Conservation (phyloP, 305 asterid species). For the Striga hermonthica region DNA sequence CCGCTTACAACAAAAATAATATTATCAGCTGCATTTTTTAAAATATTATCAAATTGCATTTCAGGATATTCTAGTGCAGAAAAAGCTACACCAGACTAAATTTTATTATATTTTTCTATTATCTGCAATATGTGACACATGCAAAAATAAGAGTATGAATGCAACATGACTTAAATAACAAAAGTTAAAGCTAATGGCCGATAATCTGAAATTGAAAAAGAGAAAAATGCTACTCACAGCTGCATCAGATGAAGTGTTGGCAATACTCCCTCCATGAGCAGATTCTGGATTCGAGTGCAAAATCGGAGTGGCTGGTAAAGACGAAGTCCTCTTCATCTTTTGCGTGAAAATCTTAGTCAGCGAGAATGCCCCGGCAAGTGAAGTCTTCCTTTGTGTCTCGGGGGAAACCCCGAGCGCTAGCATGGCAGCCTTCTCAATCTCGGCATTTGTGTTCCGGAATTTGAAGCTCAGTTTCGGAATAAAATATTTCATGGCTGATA, state of each 20-base stretch:
- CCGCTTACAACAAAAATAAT: no score
- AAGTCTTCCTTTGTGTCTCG: slow-evolving; percentile 56
- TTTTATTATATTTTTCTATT: slow-evolving; percentile 45
- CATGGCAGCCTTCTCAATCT: slow-evolving; percentile 77
- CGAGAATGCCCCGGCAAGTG: slow-evolving; percentile 60
- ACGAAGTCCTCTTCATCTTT: slow-evolving; percentile 63
- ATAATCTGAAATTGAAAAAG: slow-evolving; percentile 21
- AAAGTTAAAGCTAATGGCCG: neutral
- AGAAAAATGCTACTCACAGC: slow-evolving; percentile 52
- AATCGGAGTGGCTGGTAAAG: slow-evolving; percentile 69
- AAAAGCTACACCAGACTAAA: no score
- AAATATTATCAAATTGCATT: no score
- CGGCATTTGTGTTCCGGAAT: slow-evolving; percentile 57
- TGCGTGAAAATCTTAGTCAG: slow-evolving; percentile 60
- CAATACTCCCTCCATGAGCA: slow-evolving; percentile 53
- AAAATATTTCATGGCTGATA: slow-evolving; percentile 53
- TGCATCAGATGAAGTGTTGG: slow-evolving; percentile 34
- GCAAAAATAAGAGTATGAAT: slow-evolving; percentile 51
- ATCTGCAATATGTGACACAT: no score
- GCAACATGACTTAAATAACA: slow-evolving; percentile 29
- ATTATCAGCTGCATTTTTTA: no score
- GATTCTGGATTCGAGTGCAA: slow-evolving; percentile 87
- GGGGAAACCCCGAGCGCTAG: slow-evolving; percentile 66
- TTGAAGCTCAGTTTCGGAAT: slow-evolving; percentile 82
- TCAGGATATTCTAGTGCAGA: no score